These are phyloP conservation scores for Scolecobasidium constrictum DNA, from an alignment of 2,329 filamentous ascomycete genomes.

Conservation along the genomic window DNA sequence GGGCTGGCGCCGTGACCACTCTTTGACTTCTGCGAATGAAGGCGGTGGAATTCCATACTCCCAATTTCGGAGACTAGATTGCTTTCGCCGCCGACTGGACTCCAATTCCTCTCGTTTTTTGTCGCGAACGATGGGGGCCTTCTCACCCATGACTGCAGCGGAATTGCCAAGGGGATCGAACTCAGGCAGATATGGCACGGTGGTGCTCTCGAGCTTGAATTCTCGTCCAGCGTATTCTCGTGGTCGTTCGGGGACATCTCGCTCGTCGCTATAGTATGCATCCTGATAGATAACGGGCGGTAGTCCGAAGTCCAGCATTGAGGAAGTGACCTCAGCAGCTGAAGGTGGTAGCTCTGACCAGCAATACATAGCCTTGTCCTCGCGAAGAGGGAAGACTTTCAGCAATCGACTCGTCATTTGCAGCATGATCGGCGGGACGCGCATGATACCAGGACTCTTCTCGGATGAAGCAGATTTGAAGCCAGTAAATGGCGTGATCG, in stretches of 20 bases:
- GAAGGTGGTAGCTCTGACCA: slow-evolving; percentile 31
- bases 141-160: slow-evolving; percentile 44
- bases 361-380: slow-evolving; percentile 4
- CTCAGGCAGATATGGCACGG: slow-evolving; percentile 65
- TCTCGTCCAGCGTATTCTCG: slow-evolving; percentile 83
- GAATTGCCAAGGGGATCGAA: slow-evolving; percentile 59
- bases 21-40: slow-evolving; percentile 53
- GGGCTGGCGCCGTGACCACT: too few relatives aligned
- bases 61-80: slow-evolving; percentile 62
- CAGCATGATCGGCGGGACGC: background rate
- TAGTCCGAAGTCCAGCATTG: slow-evolving; percentile 45
- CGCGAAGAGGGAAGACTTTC: slow-evolving; percentile 4
- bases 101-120: slow-evolving; percentile 38
- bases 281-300: slow-evolving; percentile 72
- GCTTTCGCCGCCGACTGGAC: slow-evolving; percentile 41
- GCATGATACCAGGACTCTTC: background rate
- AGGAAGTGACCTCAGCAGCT: slow-evolving; percentile 37
- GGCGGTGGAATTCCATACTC: slow-evolving; percentile 65
- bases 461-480: slow-evolving; percentile 1
- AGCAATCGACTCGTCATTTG: background rate
- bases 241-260: slow-evolving; percentile 65
- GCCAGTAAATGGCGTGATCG: slow-evolving; percentile 20
- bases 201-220: slow-evolving; percentile 66
- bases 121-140: slow-evolving; percentile 36
- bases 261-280: slow-evolving; percentile 74